phyloP scores from a whole-genome alignment of 495 filamentous ascomycete species.

The Penicillium roqueforti region DNA sequence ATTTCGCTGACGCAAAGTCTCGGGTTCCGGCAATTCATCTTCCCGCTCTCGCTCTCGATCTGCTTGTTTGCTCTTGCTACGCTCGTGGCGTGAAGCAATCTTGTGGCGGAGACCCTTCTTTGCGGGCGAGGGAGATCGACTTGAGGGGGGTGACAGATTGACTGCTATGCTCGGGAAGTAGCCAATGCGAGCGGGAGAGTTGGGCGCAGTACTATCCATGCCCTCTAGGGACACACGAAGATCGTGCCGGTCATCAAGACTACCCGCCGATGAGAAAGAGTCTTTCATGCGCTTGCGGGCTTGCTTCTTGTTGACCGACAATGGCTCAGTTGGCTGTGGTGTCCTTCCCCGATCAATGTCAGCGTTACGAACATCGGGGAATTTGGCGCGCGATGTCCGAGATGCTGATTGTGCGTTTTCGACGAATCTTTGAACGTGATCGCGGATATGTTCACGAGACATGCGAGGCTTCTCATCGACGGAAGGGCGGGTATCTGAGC shows the following conservation, averaged over 20 bases:
- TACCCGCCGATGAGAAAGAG: constrained; percentile 38
- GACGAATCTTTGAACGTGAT: constrained; percentile 6
- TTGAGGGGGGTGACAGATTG: constrained; percentile 51
- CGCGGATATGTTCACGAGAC: constrained; percentile 2
- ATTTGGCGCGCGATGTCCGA: constrained; percentile 14
- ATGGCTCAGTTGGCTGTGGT: constrained; percentile 6
- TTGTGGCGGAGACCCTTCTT: constrained; percentile 45
- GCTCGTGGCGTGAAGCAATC: constrained; percentile 41
- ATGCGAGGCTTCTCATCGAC: constrained; percentile 12
- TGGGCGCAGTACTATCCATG: constrained; percentile 44
- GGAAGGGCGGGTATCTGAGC: constrained; percentile 19
- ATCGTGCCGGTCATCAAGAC: constrained; percentile 33
- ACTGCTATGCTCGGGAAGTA: constrained; percentile 56
- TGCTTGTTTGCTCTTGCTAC: constrained; percentile 40
- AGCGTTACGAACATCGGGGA: not conserved
- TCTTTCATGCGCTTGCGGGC: constrained; percentile 16
- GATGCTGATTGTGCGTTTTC: constrained; percentile 5
- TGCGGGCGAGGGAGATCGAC: constrained; percentile 48
- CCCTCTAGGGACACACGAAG: constrained; percentile 45
- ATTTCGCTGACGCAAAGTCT: constrained; percentile 18
- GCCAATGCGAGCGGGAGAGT: constrained; percentile 40
- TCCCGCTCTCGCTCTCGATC: constrained; percentile 24
- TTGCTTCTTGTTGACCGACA: constrained; percentile 8
- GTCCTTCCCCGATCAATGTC: constrained; percentile 6
- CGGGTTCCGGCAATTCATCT: constrained; percentile 20